phyloP scores from a whole-genome alignment of 2,329 filamentous ascomycete species.

The Clonostachys sp. region DNA sequence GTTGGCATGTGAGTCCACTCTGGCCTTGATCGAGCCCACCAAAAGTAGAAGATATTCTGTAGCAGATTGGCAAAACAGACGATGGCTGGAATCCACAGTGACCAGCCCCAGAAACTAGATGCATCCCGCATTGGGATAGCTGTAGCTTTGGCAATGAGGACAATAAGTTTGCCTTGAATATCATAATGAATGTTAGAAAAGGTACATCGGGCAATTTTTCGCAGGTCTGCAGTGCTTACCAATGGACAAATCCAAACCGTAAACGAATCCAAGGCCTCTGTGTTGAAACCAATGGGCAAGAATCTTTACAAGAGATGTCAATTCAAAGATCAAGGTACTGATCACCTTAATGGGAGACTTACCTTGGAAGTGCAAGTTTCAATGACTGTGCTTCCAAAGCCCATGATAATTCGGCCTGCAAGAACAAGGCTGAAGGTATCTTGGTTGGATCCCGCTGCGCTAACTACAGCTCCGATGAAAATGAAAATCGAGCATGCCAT shows the following conservation, averaged over 20 bases:
- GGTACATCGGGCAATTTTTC: neutral
- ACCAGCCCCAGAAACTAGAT: conserved; percentile 17
- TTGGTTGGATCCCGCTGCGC: conserved; percentile 12
- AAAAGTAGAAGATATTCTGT: conserved; percentile 12
- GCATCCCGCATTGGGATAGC: conserved; percentile 17
- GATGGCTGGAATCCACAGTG: conserved; percentile 15
- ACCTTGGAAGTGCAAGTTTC: conserved; percentile 17
- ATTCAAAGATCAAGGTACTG: neutral
- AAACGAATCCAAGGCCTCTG: conserved; percentile 12
- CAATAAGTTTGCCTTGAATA: conserved; percentile 11
- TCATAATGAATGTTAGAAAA: neutral
- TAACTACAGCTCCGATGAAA: conserved; percentile 13
- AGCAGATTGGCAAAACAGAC: conserved; percentile 12
- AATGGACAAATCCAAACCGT: conserved; percentile 13
- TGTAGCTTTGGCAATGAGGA: conserved; percentile 13
- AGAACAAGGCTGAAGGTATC: conserved; percentile 12
- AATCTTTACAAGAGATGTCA: conserved; percentile 6
- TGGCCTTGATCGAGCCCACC: conserved; percentile 12
- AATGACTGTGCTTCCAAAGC: conserved; percentile 16
- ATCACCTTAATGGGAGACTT: neutral
- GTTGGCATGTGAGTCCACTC: conserved; percentile 15
- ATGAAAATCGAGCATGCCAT: conserved; percentile 12
- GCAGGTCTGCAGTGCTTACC: conserved; percentile 2
- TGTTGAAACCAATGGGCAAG: conserved; percentile 17
- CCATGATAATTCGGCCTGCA: conserved; percentile 14